Evolutionary conservation across 2,329 filamentous ascomycete genomes (phyloP).

Genomic region (Elsinoe arachidis): DNA sequence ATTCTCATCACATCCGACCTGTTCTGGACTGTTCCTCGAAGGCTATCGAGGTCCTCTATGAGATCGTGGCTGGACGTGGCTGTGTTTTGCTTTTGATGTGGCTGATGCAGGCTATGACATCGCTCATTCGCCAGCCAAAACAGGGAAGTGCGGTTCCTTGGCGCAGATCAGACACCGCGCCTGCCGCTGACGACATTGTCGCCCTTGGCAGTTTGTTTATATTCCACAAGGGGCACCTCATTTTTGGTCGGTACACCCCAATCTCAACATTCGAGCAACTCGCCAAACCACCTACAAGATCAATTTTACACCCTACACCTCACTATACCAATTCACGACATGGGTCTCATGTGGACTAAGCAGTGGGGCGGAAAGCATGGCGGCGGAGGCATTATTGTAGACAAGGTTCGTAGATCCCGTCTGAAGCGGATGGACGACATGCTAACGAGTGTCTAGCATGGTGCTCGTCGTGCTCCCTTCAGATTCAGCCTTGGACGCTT

Average conservation of each 20-base stretch:
- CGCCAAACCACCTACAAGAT: too few relatives aligned
- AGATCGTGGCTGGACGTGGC: background rate
- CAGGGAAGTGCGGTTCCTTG: background rate
- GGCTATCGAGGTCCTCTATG: background rate
- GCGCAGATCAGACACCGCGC: conserved; percentile 3
- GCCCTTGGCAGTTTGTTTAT: background rate
- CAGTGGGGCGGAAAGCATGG: conserved; percentile 10
- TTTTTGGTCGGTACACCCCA: background rate
- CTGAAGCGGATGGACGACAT: background rate
- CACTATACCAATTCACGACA: background rate
- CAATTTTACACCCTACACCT: too few relatives aligned
- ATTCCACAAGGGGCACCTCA: background rate
- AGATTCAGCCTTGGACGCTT: background rate
- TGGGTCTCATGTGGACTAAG: conserved; percentile 12
- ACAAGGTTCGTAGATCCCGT: background rate
- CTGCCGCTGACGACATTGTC: conserved; percentile 9
- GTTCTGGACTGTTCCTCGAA: background rate
- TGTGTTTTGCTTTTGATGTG: background rate
- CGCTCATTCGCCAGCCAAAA: background rate
- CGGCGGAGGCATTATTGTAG: conserved; percentile 1
- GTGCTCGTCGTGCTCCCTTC: background rate
- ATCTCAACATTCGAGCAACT: background rate
- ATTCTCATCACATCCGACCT: background rate
- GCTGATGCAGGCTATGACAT: background rate
- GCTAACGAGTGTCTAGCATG: background rate